Evolutionary conservation across 164 flowering plant genomes (phyloP), one percentile per base, ranked within the genome.

Genomic region (Saururus chinensis): DNA sequence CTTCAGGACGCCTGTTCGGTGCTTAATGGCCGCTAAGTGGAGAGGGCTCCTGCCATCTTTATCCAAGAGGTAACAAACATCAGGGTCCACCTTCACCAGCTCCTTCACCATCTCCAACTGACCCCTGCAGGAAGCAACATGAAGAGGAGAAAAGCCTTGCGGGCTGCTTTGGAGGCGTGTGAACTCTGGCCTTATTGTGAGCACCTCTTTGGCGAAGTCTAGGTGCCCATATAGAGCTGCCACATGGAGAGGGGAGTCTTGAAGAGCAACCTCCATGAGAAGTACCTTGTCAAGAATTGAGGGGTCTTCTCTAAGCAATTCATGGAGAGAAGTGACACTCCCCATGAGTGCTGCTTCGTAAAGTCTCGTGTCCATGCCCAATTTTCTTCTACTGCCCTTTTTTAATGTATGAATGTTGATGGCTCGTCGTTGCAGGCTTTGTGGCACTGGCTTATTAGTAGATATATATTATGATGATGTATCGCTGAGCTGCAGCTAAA

Each of bases 21-120:
- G 86, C 69, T 77, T 82, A 37, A 66, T 71, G 4, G 82, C 84
- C 0, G 84, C 84, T 55, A 69, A 68, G 54, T 82, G 86, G 9
- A 82, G 75, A 0, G 86, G 84, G 0, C 78, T 80, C 24, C 82
- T 69, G 4, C 84, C 86, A 6, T 74, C 68, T 13, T 37, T 45
- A 60, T 84, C 89, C 53, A 62, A 78, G 12, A 73, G 40, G 22
- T 56, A 48, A 53, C 67, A 65, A 35, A 82, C 72, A 51, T 79
- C 82, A 5, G 74, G 40, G 52, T 79, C 79, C 14, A 76, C 9
- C 65, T 59, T 67, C 2, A 79, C 57, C 14, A 84, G 72, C 64
- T 79, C 81, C 37, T 76, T 73, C 41, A 77, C 73, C 48, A 74
- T 76, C 19, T 77, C 82, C n/a, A 80, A 35, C 57, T 82, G 82